These are phyloP conservation scores for Podospora pseudocomata DNA, from an alignment of 495 filamentous ascomycete genomes.

Conservation along the genomic window DNA sequence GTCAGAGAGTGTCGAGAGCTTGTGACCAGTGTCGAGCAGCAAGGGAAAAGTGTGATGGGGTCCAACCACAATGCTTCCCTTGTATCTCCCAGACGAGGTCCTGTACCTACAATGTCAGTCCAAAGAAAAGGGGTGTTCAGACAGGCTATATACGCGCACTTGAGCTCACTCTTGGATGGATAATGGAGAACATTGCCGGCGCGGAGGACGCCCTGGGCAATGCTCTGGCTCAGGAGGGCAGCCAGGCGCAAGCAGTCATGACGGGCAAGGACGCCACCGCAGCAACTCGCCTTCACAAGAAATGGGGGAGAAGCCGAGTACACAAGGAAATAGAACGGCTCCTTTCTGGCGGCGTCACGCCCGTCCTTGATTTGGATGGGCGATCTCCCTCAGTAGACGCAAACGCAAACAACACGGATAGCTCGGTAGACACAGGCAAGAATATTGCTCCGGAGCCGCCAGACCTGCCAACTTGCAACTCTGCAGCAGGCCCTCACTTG, in stretches of 20 bases:
- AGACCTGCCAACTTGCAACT: background rate
- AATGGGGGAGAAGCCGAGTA: conserved; percentile 55
- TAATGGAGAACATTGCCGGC: conserved; percentile 33
- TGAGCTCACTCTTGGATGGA: conserved; percentile 46
- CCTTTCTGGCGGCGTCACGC: conserved; percentile 42
- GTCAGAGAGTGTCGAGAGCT: conserved; percentile 64
- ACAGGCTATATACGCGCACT: conserved; percentile 62
- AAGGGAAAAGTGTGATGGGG: conserved; percentile 65
- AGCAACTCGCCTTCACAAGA: conserved; percentile 54
- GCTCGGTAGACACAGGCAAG: background rate
- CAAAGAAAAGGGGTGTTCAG: conserved; percentile 68
- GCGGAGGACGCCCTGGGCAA: conserved; percentile 31
- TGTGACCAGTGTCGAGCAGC: conserved; percentile 65
- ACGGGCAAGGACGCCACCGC: conserved; percentile 48
- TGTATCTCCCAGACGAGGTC: conserved; percentile 56
- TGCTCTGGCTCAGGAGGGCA: conserved; percentile 28
- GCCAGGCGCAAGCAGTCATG: conserved; percentile 24
- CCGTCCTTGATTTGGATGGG: conserved; percentile 33
- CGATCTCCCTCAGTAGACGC: conserved; percentile 32
- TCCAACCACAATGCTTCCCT: conserved; percentile 58
- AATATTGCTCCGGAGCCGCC: background rate
- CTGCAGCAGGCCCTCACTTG: background rate
- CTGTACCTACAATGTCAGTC: conserved; percentile 65
- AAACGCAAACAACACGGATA: conserved; percentile 34
- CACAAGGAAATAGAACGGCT: conserved; percentile 53